phyloP scores from a whole-genome alignment of 192 early-diverging fungal genomes.

The Lobosporangium transversale region DNA sequence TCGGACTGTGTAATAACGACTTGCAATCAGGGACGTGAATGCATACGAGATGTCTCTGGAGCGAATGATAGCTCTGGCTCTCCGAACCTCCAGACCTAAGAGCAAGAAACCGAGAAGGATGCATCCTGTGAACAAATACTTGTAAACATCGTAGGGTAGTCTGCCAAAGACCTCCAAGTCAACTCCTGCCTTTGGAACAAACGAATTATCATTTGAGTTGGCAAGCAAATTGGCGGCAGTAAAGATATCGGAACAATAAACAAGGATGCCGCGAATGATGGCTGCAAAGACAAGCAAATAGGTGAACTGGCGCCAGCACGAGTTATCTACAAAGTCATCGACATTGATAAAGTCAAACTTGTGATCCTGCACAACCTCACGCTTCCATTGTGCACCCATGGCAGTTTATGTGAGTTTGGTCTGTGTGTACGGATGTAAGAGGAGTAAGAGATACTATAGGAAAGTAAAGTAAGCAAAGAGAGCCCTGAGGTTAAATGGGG shows the following conservation, averaged over 20 bases:
- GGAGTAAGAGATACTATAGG: no score
- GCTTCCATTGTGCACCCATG: slow-evolving; percentile 74
- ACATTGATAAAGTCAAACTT: slow-evolving; percentile 90
- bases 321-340: slow-evolving; percentile 71
- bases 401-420: not conserved
- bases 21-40: slow-evolving; percentile 76
- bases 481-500: slow-evolving; percentile 17
- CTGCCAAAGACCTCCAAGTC: slow-evolving; percentile 26
- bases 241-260: slow-evolving; percentile 85
- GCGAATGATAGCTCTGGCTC: slow-evolving; percentile 69
- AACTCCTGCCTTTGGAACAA: slow-evolving; percentile 15
- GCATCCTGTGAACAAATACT: slow-evolving; percentile 68
- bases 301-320: slow-evolving; percentile 51
- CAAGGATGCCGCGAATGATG: slow-evolving; percentile 75
- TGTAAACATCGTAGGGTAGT: slow-evolving; percentile 56
- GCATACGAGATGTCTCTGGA: slow-evolving; percentile 81
- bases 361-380: slow-evolving; percentile 81
- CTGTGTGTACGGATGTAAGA: no score
- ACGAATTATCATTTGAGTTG: slow-evolving; percentile 35
- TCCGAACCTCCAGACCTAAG: slow-evolving; percentile 73
- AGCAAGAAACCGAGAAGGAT: slow-evolving; percentile 77
- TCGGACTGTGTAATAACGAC: slow-evolving; percentile 74
- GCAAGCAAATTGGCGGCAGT: slow-evolving; percentile 75
- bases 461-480: slow-evolving; percentile 2
- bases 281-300: slow-evolving; percentile 69